Evolutionary conservation across 495 filamentous ascomycete species (phyloP).

Genomic region (Chaetomium fimeti): DNA sequence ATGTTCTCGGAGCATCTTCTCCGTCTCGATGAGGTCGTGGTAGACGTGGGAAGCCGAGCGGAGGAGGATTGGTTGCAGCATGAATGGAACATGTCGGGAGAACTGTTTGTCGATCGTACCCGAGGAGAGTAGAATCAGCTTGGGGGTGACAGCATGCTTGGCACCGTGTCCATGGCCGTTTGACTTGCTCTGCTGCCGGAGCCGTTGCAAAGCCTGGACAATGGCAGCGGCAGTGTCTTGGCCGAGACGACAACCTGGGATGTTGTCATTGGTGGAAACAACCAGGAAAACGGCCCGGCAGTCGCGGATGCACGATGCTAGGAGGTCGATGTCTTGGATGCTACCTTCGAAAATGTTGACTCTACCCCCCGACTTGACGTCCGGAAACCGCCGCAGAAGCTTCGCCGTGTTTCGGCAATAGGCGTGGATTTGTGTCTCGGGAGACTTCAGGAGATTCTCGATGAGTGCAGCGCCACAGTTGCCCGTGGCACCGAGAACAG

Average conservation of each 20-base stretch:
- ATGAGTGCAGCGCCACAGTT: conserved; percentile 37
- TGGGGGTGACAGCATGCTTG: conserved; percentile 24
- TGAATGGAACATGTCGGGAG: conserved; percentile 27
- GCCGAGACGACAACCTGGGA: conserved; percentile 28
- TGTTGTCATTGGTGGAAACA: conserved; percentile 26
- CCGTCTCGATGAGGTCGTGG: conserved; percentile 38
- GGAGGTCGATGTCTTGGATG: conserved; percentile 37
- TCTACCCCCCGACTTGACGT: conserved; percentile 23
- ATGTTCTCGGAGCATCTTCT: conserved; percentile 40
- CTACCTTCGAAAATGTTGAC: conserved; percentile 42
- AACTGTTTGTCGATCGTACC: conserved; percentile 39
- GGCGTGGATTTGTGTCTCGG: conserved; percentile 33
- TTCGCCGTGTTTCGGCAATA: conserved; percentile 44
- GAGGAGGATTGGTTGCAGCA: conserved; percentile 33
- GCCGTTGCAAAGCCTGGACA: conserved; percentile 33
- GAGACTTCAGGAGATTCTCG: conserved; percentile 35
- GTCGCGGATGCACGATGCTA: conserved; percentile 37
- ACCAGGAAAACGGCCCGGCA: conserved; percentile 38
- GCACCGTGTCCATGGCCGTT: not conserved
- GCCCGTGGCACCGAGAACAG: conserved; percentile 33
- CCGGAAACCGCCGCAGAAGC: conserved; percentile 36
- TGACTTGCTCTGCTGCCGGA: not conserved
- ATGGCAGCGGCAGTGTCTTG: conserved; percentile 38
- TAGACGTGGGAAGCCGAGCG: conserved; percentile 37
- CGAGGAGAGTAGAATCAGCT: conserved; percentile 44